Evolutionary conservation across 805 yeast genomes (phyloP), one percentile per base, ranked within the genome.

Genomic region (Scheffersomyces spartinae): DNA sequence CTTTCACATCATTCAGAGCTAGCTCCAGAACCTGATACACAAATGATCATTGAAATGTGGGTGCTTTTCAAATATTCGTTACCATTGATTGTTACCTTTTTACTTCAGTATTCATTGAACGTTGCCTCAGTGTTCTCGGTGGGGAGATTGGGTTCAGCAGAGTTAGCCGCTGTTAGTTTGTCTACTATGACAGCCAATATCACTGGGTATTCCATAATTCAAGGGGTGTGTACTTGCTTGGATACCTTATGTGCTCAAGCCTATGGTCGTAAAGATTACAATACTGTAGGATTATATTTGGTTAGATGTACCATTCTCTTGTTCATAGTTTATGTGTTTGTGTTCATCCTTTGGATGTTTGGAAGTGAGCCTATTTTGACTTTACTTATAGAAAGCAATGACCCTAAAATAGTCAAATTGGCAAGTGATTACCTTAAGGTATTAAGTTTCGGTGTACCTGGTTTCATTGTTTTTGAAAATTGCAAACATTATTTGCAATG

Each of bases 241-340:
- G 88, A 79, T 40, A 80, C 88, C 0, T 59, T 80, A 18, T 71
- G 86, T 45, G 79, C 86, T 2, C 88, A 80, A 47, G 78, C 86
- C 1, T 78, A 60, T 42, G 88, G 91, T 12, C 68, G 82, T 15
- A 64, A 65, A 26, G 78, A 77, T 36, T 68, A 57, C 43, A 67
- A 65, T 35, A 40, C 65, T 30, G 88, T 80, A 12, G 91, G 91
- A 0, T 49, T 77, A 12, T 71, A 78, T 30, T 70, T 75, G 36
- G 66, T 75, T 38, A 58, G 83, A 40, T 80, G 88, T 52, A 68
- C 74, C 6, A 61, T 71, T 24, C 60, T 80, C 17, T 52, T 68
- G 21, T 47, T 66, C 29, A 34, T 64, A n/a, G 39, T 67, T 16
- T 67, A 61, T 46, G 34, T 73, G 14, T 74, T 83, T 7, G 61